Conservation (phyloP, 306 rosid genomes). For the Prunus fruticosa region DNA sequence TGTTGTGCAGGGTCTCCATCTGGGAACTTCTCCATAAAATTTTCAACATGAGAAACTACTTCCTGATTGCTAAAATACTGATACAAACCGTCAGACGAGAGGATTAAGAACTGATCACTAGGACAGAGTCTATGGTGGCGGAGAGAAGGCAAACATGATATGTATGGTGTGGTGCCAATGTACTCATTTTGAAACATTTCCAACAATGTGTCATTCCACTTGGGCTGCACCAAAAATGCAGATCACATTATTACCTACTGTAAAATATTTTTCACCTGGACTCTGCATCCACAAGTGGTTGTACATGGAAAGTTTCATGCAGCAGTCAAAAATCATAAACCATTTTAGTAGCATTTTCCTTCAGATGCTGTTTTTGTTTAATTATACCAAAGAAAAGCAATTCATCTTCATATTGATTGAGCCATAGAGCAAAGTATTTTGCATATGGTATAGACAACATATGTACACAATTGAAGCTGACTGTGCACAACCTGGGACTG, state of each 20-base stretch:
- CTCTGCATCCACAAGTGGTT: not conserved
- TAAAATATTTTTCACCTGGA: constrained; percentile 2
- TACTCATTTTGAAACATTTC: constrained; percentile 96
- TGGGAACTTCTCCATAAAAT: constrained; percentile 94
- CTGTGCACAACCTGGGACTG: not conserved
- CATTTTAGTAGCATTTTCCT: not conserved
- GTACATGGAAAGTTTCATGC: not conserved
- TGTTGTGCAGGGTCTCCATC: constrained; percentile 99
- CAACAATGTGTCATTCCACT: constrained; percentile 77
- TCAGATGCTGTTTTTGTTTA: not conserved
- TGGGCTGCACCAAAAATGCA: constrained; percentile 70
- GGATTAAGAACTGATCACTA: constrained; percentile 86
- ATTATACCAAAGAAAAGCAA: not conserved
- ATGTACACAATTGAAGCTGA: not conserved
- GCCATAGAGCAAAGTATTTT: constrained; percentile 8
- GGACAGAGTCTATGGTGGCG: constrained; percentile 82
- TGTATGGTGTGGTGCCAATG: constrained; percentile 88
- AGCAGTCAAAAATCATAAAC: not conserved
- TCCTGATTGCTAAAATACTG: constrained; percentile 94
- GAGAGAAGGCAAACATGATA: constrained; percentile 93
- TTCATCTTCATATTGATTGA: not conserved
- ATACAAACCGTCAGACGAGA: constrained; percentile 95
- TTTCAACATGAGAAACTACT: constrained; percentile 93
- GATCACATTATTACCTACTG: constrained; percentile 19
- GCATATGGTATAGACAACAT: not conserved